Base-by-base conservation (phyloP, 2,329 filamentous ascomycete genomes). In the Herpomyces periplanetae region DNA sequence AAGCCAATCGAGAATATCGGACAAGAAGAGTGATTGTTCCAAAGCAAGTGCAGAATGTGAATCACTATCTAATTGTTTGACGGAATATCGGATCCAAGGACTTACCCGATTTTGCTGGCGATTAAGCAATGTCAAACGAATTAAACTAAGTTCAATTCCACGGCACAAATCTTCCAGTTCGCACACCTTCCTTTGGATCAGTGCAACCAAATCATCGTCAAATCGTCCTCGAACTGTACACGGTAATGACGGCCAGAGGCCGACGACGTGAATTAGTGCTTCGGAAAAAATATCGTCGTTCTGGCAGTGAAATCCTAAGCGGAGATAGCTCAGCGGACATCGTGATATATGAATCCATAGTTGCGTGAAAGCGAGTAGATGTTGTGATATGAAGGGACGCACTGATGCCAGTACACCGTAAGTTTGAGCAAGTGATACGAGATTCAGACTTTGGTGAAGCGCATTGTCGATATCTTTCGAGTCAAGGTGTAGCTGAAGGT, bases 281-380 rank as follows among this genome's bases (percentile, higher is more conserved):
- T 91, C 64, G 27, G 64, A 56, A 31, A 71, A 73, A 19, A 73
- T 71, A 27, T 73, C 59, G 27, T 64, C 63, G 30, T 61, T 73
- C 17, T 66, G 57, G 5, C 71, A 62, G 16, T 87, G 49, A 31
- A 71, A 87, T 14, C 71, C 73, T 1, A 91, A 51, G 22, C 73
- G 73, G 18, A 88, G 51, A 33, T 88, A 91, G 23, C 60, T 71
- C 18, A 80, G 66, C 6, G 75, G 73, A 33, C 88, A 88, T 39
- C 87, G 88, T 20, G 73, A 71, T 26, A 88, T 84, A 38, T 88
- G 75, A 37, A 80, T 85, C 62, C 73, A 88, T 2, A 91, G 49
- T 2, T 69, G 54, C 30, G 80, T 69, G 35, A 88, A 91, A 29
- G 80, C 68, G 8, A 91, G 45, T 7, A 91, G 48, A 36, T 91